These are phyloP conservation scores for Sarcodon aspratus DNA, from an alignment of 768 basidiomycete genomes.

Conservation along the genomic window DNA sequence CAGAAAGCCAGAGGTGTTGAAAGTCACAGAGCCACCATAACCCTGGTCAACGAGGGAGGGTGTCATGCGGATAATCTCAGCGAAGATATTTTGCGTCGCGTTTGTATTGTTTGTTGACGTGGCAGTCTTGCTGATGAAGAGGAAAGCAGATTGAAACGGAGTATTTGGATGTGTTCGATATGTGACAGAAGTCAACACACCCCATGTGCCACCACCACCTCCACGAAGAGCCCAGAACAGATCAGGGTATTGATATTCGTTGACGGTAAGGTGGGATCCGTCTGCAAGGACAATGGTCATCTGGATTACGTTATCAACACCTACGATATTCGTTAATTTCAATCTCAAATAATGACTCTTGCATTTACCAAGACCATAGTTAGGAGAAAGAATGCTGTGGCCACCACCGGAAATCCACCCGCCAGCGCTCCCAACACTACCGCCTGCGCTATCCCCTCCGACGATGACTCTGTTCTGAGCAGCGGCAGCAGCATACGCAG, in stretches of 20 bases:
- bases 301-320: slow-evolving; percentile 36
- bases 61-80: slow-evolving; percentile 23
- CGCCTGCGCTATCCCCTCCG: slow-evolving; percentile 28
- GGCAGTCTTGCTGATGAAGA: slow-evolving; percentile 6
- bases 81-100: slow-evolving; percentile 15
- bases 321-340: slow-evolving; percentile 10
- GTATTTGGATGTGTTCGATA: slow-evolving; percentile 29
- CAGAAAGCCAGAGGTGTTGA: slow-evolving; percentile 9
- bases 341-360: not conserved
- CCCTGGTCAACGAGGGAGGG: slow-evolving; percentile 27
- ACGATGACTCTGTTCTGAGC: slow-evolving; percentile 27
- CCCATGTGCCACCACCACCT: slow-evolving; percentile 36
- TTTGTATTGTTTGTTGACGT: not conserved
- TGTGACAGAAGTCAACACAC: slow-evolving; percentile 35
- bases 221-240: slow-evolving; percentile 27
- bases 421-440: slow-evolving; percentile 34
- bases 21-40: slow-evolving; percentile 19
- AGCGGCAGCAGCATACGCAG: slow-evolving; percentile 28
- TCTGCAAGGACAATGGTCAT: slow-evolving; percentile 32
- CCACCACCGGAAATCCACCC: slow-evolving; percentile 42
- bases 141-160: slow-evolving; percentile 19
- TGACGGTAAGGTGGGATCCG: slow-evolving; percentile 27
- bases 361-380: slow-evolving; percentile 28
- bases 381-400: slow-evolving; percentile 28
- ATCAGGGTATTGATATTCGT: slow-evolving; percentile 22